Conservation (phyloP, 1,284 basidiomycete genomes). For the Cystobasidium slooffiae region DNA sequence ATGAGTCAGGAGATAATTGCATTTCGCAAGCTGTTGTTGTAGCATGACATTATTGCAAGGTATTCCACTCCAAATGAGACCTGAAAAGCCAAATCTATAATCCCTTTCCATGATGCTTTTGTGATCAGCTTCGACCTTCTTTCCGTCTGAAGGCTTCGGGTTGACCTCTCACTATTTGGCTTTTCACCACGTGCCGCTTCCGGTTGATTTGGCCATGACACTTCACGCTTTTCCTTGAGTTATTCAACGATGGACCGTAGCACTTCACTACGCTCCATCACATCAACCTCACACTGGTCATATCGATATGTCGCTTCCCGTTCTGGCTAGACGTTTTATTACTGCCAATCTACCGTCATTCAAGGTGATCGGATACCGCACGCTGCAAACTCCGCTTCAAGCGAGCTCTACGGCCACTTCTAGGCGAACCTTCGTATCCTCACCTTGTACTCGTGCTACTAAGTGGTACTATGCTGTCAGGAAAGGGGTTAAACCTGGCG, state of each 20-base stretch:
- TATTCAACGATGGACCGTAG: background rate
- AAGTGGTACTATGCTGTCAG: constrained; percentile 23
- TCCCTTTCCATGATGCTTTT: background rate
- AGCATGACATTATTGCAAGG: background rate
- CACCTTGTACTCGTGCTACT: background rate
- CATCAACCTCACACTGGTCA: background rate
- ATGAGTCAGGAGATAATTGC: background rate
- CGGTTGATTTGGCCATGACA: constrained; percentile 12
- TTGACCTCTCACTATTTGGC: no score
- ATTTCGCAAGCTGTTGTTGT: background rate
- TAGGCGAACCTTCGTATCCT: background rate
- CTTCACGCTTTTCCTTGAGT: background rate
- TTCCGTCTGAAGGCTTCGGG: background rate
- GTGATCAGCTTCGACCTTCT: constrained; percentile 1
- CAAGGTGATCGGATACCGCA: background rate
- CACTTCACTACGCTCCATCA: background rate
- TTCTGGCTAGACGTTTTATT: background rate
- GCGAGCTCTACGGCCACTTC: background rate
- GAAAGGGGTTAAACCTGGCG: constrained; percentile 7
- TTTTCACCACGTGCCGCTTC: background rate
- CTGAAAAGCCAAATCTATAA: background rate
- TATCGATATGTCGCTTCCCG: no score
- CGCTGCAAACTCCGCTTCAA: background rate
- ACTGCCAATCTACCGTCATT: no score
- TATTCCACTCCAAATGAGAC: background rate